These are phyloP conservation scores for Lactifluus pinguis DNA, from an alignment of 768 basidiomycete species.

Conservation along the genomic window DNA sequence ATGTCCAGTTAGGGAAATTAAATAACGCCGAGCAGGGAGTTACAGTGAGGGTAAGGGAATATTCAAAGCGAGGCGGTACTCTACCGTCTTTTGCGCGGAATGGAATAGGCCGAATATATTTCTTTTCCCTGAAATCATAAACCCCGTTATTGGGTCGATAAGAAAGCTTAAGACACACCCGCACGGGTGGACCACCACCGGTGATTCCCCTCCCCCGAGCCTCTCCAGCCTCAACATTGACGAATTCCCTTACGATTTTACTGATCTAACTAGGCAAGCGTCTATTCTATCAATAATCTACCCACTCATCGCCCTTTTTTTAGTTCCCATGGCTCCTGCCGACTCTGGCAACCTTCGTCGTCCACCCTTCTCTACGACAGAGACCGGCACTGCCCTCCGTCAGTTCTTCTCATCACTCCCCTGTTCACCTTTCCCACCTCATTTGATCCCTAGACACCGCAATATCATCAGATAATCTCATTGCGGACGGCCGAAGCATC, in stretches of 20 bases:
- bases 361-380: neutral
- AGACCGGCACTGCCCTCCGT: neutral
- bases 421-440: neutral
- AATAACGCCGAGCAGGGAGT: too few species aligned
- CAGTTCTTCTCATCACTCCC: neutral
- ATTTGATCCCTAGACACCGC: neutral
- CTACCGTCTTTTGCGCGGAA: neutral
- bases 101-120: neutral
- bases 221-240: neutral
- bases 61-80: neutral
- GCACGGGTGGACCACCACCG: neutral
- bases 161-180: too few species aligned
- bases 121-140: neutral
- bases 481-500: neutral
- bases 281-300: neutral
- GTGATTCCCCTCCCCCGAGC: constrained; percentile 5
- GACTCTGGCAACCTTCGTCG: neutral
- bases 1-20: too few species aligned
- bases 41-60: neutral
- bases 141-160: neutral
- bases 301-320: neutral
- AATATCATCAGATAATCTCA: neutral
- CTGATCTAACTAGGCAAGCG: neutral
- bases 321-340: neutral
- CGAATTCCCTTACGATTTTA: too few species aligned